These are phyloP conservation scores for Talaromyces adpressus DNA, from an alignment of 495 filamentous ascomycete species.

Conservation along the genomic window DNA sequence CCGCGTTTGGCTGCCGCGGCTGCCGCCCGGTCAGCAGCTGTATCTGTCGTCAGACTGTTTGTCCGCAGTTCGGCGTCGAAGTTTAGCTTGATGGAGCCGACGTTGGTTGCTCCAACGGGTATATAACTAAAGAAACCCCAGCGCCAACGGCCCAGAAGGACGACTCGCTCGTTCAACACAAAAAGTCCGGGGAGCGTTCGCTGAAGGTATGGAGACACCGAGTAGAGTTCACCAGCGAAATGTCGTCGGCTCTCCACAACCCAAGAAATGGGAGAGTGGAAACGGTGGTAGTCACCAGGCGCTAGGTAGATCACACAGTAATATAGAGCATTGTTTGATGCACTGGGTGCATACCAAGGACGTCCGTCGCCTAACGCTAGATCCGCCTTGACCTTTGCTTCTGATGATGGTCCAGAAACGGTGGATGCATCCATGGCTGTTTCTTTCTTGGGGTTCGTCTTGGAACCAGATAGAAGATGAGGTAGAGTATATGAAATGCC, in stretches of 20 bases:
- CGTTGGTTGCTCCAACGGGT: constrained; percentile 97
- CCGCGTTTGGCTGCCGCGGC: constrained; percentile 67
- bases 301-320: constrained; percentile 98
- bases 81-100: constrained; percentile 94
- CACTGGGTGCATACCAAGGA: constrained; percentile 73
- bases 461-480: constrained; percentile 69
- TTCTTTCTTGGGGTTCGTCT: constrained; percentile 20
- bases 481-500: constrained; percentile 96
- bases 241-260: constrained; percentile 87
- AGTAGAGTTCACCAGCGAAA: constrained; percentile 94
- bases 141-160: constrained; percentile 87
- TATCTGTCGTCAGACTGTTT: constrained; percentile 85
- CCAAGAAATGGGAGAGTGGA: constrained; percentile 92
- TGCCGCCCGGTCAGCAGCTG: constrained; percentile 74
- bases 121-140: constrained; percentile 97
- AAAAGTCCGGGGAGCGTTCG: constrained; percentile 87
- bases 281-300: constrained; percentile 96
- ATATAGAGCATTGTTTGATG: constrained; percentile 61
- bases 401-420: constrained; percentile 56
- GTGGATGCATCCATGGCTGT: constrained; percentile 57
- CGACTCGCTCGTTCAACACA: constrained; percentile 93
- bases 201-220: constrained; percentile 90
- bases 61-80: constrained; percentile 93
- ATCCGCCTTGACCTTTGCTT: constrained; percentile 76
- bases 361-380: constrained; percentile 61